A percentile compares a stretch with the other conserved stretches of the same genome.
Evolutionary conservation across 768 basidiomycete genomes (phyloP).

Genomic region (Hortiboletus flavorubellus): DNA sequence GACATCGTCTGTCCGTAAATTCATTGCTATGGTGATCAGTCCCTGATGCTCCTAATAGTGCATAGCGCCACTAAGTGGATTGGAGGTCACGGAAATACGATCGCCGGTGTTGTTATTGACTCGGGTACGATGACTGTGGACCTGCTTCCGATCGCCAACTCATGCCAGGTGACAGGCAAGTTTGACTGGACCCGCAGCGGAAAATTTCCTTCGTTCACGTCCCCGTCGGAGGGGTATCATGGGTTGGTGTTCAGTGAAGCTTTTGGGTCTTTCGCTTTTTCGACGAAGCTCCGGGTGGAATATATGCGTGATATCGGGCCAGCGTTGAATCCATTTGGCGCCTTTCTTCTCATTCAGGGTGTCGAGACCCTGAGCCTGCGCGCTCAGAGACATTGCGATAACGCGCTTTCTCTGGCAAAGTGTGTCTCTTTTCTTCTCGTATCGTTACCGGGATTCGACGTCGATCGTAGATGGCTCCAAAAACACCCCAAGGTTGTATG

Average conservation of each 20-base stretch:
- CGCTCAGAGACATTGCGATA: conserved; percentile 66
- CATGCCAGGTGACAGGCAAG: conserved; percentile 21
- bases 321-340: conserved; percentile 64
- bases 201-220: conserved; percentile 71
- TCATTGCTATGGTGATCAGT: no score
- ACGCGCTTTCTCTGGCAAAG: conserved; percentile 65
- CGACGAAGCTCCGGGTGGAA: conserved; percentile 60
- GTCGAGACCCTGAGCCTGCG: conserved; percentile 75
- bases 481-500: conserved; percentile 12
- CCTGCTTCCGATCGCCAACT: no score
- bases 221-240: conserved; percentile 74
- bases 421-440: conserved; percentile 11
- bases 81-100: conserved; percentile 75
- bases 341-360: conserved; percentile 75
- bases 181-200: conserved; percentile 72
- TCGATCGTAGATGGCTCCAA: conserved; percentile 10
- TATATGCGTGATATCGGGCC: conserved; percentile 68
- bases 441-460: no score
- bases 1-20: conserved; percentile 60
- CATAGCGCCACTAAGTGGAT: conserved; percentile 88
- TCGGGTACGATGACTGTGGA: conserved; percentile 39
- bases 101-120: conserved; percentile 74
- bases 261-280: conserved; percentile 63
- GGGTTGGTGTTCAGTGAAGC: conserved; percentile 64
- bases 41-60: conserved; percentile 30